phyloP scores from a whole-genome alignment of 2,329 filamentous ascomycete species.

The Neurospora sp. region DNA sequence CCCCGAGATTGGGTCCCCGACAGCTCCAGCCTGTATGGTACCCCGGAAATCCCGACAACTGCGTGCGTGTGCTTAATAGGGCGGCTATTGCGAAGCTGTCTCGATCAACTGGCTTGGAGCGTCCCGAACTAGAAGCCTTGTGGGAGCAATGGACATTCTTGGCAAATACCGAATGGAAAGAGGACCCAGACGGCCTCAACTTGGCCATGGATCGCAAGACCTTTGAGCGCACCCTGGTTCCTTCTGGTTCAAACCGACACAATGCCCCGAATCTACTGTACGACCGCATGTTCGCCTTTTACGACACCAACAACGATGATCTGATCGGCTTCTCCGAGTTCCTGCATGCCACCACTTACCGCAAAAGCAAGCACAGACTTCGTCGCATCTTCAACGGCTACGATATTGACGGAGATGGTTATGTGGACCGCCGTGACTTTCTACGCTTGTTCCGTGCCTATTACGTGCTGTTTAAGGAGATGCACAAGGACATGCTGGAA shows the following conservation, averaged over 20 bases:
- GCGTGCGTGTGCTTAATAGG: slow-evolving; percentile 57
- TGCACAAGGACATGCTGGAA: slow-evolving; percentile 75
- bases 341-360: slow-evolving; percentile 66
- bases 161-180: slow-evolving; percentile 73
- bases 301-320: slow-evolving; percentile 82
- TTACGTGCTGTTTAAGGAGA: slow-evolving; percentile 81
- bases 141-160: slow-evolving; percentile 97
- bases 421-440: slow-evolving; percentile 76
- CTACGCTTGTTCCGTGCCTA: slow-evolving; percentile 86
- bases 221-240: slow-evolving; percentile 84
- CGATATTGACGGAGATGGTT: slow-evolving; percentile 83
- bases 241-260: slow-evolving; percentile 69
- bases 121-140: slow-evolving; percentile 80
- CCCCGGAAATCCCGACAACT: slow-evolving; percentile 70
- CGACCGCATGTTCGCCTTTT: slow-evolving; percentile 94
- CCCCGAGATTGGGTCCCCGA: slow-evolving; percentile 71
- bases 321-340: slow-evolving; percentile 92
- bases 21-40: slow-evolving; percentile 81
- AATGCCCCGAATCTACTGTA: slow-evolving; percentile 82
- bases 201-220: slow-evolving; percentile 87
- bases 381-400: slow-evolving; percentile 76
- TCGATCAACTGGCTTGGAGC: slow-evolving; percentile 68
- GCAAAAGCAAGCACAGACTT: slow-evolving; percentile 59
- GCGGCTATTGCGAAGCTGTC: slow-evolving; percentile 58
- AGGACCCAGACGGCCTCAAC: slow-evolving; percentile 67